Evolutionary conservation across 2,329 filamentous ascomycete genomes (phyloP).

Genomic region (Nannizziopsis barbatae): DNA sequence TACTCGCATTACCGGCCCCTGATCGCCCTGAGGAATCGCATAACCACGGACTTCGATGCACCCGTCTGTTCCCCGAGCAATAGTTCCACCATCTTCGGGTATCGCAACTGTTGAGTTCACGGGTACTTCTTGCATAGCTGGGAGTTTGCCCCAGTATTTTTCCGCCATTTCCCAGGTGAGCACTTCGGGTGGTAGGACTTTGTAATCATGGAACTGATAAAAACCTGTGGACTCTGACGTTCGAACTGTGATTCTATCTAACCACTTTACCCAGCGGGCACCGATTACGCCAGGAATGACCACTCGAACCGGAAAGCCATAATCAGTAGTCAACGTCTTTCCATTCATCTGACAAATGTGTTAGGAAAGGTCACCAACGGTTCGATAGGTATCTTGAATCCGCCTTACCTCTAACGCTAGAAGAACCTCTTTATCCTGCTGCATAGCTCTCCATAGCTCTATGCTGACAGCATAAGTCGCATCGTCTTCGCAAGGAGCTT

Average conservation of each 20-base stretch:
- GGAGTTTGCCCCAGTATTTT: slow-evolving; percentile 42
- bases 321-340: slow-evolving; percentile 36
- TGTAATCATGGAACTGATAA: slow-evolving; percentile 51
- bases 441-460: slow-evolving; percentile 37
- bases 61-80: slow-evolving; percentile 32
- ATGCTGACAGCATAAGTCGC: slow-evolving; percentile 50
- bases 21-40: slow-evolving; percentile 43
- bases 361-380: background rate
- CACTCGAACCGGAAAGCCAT: slow-evolving; percentile 44
- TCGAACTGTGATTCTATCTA: slow-evolving; percentile 44
- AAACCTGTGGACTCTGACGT: slow-evolving; percentile 42
- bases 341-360: slow-evolving; percentile 38
- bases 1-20: slow-evolving; percentile 44
- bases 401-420: slow-evolving; percentile 37
- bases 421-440: slow-evolving; percentile 36
- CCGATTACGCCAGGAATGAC: slow-evolving; percentile 45
- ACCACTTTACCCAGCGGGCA: slow-evolving; percentile 47
- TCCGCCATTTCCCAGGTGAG: slow-evolving; percentile 40
- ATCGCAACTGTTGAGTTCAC: slow-evolving; percentile 46
- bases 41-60: slow-evolving; percentile 44
- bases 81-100: slow-evolving; percentile 37
- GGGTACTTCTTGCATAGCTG: slow-evolving; percentile 45
- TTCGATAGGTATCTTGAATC: background rate
- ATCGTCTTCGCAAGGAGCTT: slow-evolving; percentile 45
- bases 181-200: slow-evolving; percentile 45